A percentile compares a stretch with the other conserved stretches of the same genome.
Conservation (phyloP, 768 basidiomycete species). For the Heimioporus sp. region DNA sequence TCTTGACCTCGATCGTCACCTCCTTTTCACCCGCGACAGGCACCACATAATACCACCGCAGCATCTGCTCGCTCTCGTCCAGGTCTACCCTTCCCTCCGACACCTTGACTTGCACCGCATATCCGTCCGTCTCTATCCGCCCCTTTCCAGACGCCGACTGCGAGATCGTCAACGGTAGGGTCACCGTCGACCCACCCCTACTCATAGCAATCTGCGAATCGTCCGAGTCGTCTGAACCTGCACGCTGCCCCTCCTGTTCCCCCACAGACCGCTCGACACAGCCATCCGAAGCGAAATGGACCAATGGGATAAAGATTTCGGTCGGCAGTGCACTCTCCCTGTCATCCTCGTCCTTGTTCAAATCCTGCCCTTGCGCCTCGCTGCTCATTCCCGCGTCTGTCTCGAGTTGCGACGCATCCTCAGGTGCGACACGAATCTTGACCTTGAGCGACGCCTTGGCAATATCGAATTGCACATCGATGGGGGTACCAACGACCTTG, state of each 20-base stretch:
- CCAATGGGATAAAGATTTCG: constrained; percentile 87
- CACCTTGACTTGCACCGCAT: constrained; percentile 43
- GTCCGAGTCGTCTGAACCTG: neutral
- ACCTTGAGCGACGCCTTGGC: constrained; percentile 67
- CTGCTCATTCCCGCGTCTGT: neutral
- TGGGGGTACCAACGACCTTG: constrained; percentile 67
- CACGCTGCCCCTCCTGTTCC: neutral
- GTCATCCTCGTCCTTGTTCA: constrained; percentile 11
- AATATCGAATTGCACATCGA: constrained; percentile 75
- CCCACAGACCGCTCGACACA: constrained; percentile 24
- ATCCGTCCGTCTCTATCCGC: constrained; percentile 17
- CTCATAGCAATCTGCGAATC: neutral
- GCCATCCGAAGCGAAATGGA: constrained; percentile 71
- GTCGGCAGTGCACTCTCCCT: constrained; percentile 51
- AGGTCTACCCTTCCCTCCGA: constrained; percentile 48
- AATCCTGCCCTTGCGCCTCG: neutral
- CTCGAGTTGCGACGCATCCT: constrained; percentile 42
- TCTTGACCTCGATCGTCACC: constrained; percentile 41
- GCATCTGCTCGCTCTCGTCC: constrained; percentile 46
- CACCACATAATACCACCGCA: constrained; percentile 49
- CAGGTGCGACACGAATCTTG: constrained; percentile 56
- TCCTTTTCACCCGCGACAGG: constrained; percentile 28
- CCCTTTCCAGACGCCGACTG: neutral
- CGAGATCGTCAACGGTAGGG: constrained; percentile 6
- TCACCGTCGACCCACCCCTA: constrained; percentile 14